A percentile compares a stretch with the other conserved stretches of the same genome.
These are phyloP conservation scores for Spathaspora gorwiae DNA, from an alignment of 805 yeast genomes.

Conservation along the genomic window DNA sequence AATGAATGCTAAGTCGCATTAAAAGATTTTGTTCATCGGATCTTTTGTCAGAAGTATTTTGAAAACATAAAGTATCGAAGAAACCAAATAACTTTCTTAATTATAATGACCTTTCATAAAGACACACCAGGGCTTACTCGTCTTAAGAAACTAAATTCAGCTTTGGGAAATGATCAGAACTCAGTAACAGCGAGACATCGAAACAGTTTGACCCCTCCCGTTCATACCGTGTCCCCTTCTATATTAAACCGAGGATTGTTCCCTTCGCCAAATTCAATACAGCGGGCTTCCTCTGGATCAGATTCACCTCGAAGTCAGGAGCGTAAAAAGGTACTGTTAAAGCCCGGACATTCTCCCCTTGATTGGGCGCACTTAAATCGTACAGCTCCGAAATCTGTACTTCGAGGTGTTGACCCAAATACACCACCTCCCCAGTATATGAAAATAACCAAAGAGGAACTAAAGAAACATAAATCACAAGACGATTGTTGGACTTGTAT, in stretches of 20 bases:
- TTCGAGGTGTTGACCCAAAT: conserved; percentile 48
- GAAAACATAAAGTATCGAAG: too few relatives aligned
- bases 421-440: conserved; percentile 51
- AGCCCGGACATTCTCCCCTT: conserved; percentile 80
- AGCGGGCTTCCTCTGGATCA: conserved; percentile 20
- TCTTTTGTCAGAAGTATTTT: too few relatives aligned
- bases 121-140: not conserved
- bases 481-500: conserved; percentile 85
- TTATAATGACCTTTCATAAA: too few relatives aligned
- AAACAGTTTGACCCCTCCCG: conserved; percentile 2
- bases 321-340: conserved; percentile 52
- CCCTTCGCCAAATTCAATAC: conserved; percentile 35
- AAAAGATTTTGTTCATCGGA: too few relatives aligned
- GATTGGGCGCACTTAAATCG: conserved; percentile 73
- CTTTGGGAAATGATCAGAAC: not conserved
- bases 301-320: conserved; percentile 5
- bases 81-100: too few relatives aligned
- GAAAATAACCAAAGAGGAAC: conserved; percentile 51
- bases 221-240: not conserved
- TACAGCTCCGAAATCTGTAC: conserved; percentile 38
- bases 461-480: conserved; percentile 51
- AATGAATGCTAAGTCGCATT: too few relatives aligned
- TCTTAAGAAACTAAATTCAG: not conserved
- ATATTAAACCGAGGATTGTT: conserved; percentile 11
- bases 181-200: not conserved